Evolutionary conservation across 176 grass and related monocot species (phyloP).

Genomic region (Musa troglodytarum): DNA sequence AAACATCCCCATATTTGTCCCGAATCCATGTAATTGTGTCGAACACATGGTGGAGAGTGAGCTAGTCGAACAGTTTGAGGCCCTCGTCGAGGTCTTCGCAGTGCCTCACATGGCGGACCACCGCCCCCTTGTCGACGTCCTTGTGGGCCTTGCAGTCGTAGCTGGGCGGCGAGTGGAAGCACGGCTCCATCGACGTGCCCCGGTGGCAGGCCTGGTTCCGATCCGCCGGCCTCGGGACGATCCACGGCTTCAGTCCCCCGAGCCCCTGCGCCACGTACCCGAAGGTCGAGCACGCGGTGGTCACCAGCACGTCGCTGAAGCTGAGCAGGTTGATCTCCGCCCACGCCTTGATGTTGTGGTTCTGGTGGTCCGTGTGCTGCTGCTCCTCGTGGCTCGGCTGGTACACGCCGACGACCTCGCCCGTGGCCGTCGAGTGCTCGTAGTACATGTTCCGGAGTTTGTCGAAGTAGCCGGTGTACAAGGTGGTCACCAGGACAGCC

Average conservation of each 20-base stretch:
- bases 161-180: constrained; percentile 21
- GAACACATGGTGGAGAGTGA: too few species aligned
- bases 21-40: too few species aligned
- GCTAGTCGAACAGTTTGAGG: constrained; percentile 35
- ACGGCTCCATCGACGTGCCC: constrained; percentile 36
- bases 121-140: constrained; percentile 4
- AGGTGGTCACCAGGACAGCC: constrained; percentile 37
- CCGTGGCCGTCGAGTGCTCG: constrained; percentile 22
- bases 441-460: constrained; percentile 32
- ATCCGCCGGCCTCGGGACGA: not conserved
- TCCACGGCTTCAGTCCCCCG: constrained; percentile 26
- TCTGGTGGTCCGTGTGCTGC: constrained; percentile 9
- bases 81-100: constrained; percentile 28
- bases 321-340: constrained; percentile 45
- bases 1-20: too few species aligned
- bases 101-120: constrained; percentile 28
- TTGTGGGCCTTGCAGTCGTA: constrained; percentile 24
- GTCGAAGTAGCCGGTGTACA: constrained; percentile 42
- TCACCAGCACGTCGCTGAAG: constrained; percentile 51
- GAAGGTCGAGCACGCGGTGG: constrained; percentile 37
- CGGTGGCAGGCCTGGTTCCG: constrained; percentile 23
- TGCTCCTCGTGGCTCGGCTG: constrained; percentile 33
- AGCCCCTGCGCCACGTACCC: constrained; percentile 42
- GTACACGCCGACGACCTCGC: constrained; percentile 28
- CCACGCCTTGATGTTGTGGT: constrained; percentile 42